Evolutionary conservation across 306 rosid species (phyloP).

Genomic region (Prunus salicina): DNA sequence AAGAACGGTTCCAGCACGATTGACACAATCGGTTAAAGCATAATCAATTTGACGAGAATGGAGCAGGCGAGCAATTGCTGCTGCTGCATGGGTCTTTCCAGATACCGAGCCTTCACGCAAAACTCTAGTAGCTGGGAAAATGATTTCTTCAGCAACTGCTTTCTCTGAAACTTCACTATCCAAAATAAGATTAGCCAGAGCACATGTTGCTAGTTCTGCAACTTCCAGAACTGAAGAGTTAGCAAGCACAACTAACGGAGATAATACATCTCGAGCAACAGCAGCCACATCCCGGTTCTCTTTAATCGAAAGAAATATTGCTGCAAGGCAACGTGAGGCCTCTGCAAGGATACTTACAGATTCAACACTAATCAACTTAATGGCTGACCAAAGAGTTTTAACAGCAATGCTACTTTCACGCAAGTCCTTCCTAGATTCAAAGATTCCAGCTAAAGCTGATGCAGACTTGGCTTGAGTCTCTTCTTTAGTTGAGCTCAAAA

Average conservation of each 20-base stretch:
- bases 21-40: conserved; percentile 75
- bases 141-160: conserved; percentile 73
- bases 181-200: conserved; percentile 88
- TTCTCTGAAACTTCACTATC: conserved; percentile 75
- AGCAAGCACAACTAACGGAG: conserved; percentile 63
- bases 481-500: conserved; percentile 77
- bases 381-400: conserved; percentile 64
- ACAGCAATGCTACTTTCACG: conserved; percentile 88
- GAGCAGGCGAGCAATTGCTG: conserved; percentile 89
- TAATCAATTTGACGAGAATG: conserved; percentile 63
- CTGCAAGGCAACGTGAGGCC: conserved; percentile 85
- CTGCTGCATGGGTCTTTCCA: conserved; percentile 89
- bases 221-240: conserved; percentile 80
- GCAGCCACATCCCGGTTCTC: conserved; percentile 84
- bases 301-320: conserved; percentile 87
- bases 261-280: conserved; percentile 65
- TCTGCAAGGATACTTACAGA: conserved; percentile 73
- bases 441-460: conserved; percentile 86
- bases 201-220: conserved; percentile 81
- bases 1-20: conserved; percentile 81
- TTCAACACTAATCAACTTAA: conserved; percentile 75
- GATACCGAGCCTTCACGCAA: conserved; percentile 72
- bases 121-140: conserved; percentile 89
- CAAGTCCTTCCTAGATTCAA: conserved; percentile 81
- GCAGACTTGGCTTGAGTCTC: conserved; percentile 97